Conservation (phyloP, 2,329 filamentous ascomycete species). For the Pseudocercospora fijiensis region DNA sequence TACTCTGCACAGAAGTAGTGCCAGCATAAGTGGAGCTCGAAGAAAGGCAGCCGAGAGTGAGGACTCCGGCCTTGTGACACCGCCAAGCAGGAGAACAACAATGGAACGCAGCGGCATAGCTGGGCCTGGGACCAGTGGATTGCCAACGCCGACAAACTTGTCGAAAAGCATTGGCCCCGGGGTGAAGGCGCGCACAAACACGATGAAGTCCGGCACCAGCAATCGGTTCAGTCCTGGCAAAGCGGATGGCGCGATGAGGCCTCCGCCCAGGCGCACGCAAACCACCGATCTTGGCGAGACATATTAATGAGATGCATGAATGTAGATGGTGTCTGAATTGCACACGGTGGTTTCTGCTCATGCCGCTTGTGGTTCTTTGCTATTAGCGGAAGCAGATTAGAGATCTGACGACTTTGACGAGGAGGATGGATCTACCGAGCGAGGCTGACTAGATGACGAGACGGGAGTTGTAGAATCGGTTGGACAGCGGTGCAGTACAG, state of each 20-base stretch:
- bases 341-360: not conserved
- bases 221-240: slow-evolving; percentile 19
- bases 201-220: slow-evolving; percentile 21
- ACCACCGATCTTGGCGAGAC: slow-evolving; percentile 40
- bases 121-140: slow-evolving; percentile 12
- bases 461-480: not conserved
- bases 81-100: slow-evolving; percentile 25
- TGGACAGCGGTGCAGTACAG: slow-evolving; percentile 8
- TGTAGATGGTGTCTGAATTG: slow-evolving; percentile 1
- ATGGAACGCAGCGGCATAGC: slow-evolving; percentile 27
- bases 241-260: slow-evolving; percentile 42
- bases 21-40: slow-evolving; percentile 36
- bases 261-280: slow-evolving; percentile 47
- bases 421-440: slow-evolving; percentile 8
- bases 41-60: slow-evolving; percentile 36
- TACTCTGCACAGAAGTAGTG: slow-evolving; percentile 28
- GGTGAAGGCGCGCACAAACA: slow-evolving; percentile 16
- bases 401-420: slow-evolving; percentile 8
- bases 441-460: slow-evolving; percentile 6
- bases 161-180: slow-evolving; percentile 20
- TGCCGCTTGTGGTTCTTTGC: not conserved
- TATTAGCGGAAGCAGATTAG: slow-evolving; percentile 1
- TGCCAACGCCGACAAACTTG: slow-evolving; percentile 21
- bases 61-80: slow-evolving; percentile 13
- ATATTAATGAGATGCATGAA: slow-evolving; percentile 27